Conservation (phyloP, 2,329 filamentous ascomycete genomes). For the Cyclaneusma minus region DNA sequence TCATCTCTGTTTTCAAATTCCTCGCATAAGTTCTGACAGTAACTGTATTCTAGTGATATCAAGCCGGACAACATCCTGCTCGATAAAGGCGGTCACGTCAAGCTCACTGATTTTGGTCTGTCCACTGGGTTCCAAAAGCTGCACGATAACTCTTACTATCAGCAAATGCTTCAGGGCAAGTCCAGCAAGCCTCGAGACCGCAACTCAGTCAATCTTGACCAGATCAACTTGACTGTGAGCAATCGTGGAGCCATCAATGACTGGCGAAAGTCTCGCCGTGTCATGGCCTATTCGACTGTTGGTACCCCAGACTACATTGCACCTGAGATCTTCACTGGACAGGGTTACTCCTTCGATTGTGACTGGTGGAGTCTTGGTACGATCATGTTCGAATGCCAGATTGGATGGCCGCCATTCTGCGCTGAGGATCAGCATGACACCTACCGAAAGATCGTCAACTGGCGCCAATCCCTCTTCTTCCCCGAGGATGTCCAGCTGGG, state of each 20-base stretch:
- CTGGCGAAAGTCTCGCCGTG: slow-evolving; percentile 86
- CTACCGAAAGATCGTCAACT: slow-evolving; percentile 98
- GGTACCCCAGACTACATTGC: slow-evolving; percentile 98
- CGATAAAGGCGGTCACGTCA: slow-evolving; percentile 90
- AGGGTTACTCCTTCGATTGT: slow-evolving; percentile 91
- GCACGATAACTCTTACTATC: slow-evolving; percentile 96
- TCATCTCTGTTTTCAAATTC: slow-evolving; percentile 1
- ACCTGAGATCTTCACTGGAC: slow-evolving; percentile 92
- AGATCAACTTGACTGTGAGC: slow-evolving; percentile 95
- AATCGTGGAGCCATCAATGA: slow-evolving; percentile 98
- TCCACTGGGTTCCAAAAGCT: slow-evolving; percentile 97
- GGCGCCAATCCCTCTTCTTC: slow-evolving; percentile 90
- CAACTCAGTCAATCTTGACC: slow-evolving; percentile 89
- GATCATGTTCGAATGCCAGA: slow-evolving; percentile 98
- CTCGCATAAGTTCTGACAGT: not conserved
- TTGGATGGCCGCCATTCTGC: slow-evolving; percentile 98
- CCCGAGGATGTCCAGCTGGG: slow-evolving; percentile 87
- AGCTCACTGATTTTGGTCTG: slow-evolving; percentile 93
- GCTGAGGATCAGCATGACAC: slow-evolving; percentile 95
- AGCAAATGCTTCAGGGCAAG: slow-evolving; percentile 75
- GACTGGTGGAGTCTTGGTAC: slow-evolving; percentile 99
- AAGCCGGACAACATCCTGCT: slow-evolving; percentile 98
- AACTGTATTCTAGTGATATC: slow-evolving; percentile 60
- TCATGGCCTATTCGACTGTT: slow-evolving; percentile 97
- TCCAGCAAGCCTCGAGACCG: slow-evolving; percentile 62